phyloP scores from a whole-genome alignment of 331 rosid species.

The Malus hybrid region DNA sequence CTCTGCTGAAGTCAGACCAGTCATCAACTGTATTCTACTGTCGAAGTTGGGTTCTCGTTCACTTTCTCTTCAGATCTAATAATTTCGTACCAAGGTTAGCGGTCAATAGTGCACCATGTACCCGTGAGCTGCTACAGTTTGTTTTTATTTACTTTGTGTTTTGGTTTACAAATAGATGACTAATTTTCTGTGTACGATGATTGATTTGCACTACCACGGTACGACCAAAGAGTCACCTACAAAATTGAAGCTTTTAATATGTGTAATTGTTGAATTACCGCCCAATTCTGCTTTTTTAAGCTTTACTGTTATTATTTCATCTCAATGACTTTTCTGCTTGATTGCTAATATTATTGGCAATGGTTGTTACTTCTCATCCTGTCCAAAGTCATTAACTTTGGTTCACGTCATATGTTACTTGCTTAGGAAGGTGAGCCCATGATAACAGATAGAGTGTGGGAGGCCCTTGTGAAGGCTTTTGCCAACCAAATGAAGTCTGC shows the following conservation, averaged over 20 bases:
- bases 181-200: neutral
- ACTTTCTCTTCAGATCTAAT: neutral
- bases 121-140: neutral
- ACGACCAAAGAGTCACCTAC: neutral
- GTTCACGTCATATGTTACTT: slow-evolving; percentile 23
- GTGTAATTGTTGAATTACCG: slow-evolving; percentile 1
- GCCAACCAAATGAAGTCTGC: slow-evolving; percentile 93
- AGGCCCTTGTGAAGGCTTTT: slow-evolving; percentile 87
- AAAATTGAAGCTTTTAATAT: neutral
- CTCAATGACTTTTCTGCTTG: neutral
- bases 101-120: neutral
- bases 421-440: slow-evolving; percentile 82
- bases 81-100: neutral
- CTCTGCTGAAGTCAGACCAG: neutral
- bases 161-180: neutral
- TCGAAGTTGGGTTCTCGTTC: neutral
- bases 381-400: neutral
- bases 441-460: slow-evolving; percentile 90
- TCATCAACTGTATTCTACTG: neutral
- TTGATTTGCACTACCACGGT: neutral
- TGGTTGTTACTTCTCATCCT: neutral
- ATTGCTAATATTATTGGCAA: neutral
- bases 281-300: slow-evolving; percentile 4
- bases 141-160: neutral
- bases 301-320: neutral